Conservation (phyloP, 768 basidiomycete species). For the Amyloporia xantha region DNA sequence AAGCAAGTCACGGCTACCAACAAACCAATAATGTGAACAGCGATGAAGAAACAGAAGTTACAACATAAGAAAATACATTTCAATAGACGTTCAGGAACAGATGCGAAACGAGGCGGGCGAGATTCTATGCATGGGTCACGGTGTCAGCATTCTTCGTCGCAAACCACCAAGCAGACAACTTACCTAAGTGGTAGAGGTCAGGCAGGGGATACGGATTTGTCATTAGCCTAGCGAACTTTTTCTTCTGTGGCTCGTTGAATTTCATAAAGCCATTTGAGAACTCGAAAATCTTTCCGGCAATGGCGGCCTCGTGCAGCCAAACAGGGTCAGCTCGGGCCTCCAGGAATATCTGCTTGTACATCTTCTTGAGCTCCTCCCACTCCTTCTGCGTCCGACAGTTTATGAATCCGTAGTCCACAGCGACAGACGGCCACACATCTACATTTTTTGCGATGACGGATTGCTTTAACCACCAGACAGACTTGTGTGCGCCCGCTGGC, state of each 20-base stretch:
- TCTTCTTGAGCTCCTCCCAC: conserved; percentile 20
- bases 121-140: too few relatives aligned
- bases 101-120: too few relatives aligned
- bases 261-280: conserved; percentile 20
- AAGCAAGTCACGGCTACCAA: too few relatives aligned
- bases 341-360: conserved; percentile 29
- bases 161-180: too few relatives aligned
- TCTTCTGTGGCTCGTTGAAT: conserved; percentile 12
- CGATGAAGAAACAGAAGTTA: too few relatives aligned
- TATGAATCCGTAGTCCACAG: conserved; percentile 30
- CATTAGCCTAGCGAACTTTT: conserved; percentile 24
- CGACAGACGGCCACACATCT: conserved; percentile 9
- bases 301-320: conserved; percentile 29
- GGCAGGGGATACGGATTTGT: conserved; percentile 24
- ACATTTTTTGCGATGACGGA: conserved; percentile 12
- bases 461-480: conserved; percentile 34
- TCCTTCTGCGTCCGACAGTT: conserved; percentile 27
- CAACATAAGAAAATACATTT: too few relatives aligned
- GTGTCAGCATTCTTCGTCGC: too few relatives aligned
- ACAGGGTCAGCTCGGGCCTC: conserved; percentile 22
- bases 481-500: conserved; percentile 14
- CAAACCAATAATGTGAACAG: too few relatives aligned
- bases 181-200: too few relatives aligned
- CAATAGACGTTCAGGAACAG: too few relatives aligned
- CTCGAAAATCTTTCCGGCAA: conserved; percentile 26